Percentiles rank a stretch among this genome's conserved stretches.
phyloP scores from a whole-genome alignment of 2,329 filamentous ascomycete genomes.

The Didymosphaeria variabile region DNA sequence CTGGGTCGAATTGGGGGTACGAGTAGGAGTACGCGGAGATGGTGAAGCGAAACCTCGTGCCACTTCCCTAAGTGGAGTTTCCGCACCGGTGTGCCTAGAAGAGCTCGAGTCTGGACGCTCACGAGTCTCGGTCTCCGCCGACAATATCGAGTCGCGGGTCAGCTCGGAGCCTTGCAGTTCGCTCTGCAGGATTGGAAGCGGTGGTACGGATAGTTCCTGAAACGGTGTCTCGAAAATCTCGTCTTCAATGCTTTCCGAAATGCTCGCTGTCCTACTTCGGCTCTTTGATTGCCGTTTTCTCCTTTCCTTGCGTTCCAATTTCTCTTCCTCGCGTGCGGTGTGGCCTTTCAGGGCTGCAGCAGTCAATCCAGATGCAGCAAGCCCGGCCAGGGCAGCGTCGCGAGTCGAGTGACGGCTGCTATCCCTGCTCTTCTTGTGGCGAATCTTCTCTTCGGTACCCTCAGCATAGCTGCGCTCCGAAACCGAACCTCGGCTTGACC shows the following conservation, averaged over 20 bases:
- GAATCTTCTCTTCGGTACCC: constrained; percentile 58
- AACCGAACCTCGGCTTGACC: constrained; percentile 61
- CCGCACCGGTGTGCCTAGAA: constrained; percentile 59
- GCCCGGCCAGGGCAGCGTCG: constrained; percentile 64
- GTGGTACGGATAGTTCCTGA: constrained; percentile 67
- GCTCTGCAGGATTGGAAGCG: constrained; percentile 84
- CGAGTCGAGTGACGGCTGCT: constrained; percentile 54
- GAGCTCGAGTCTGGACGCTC: constrained; percentile 71
- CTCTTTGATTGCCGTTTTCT: constrained; percentile 60
- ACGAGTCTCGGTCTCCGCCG: constrained; percentile 73
- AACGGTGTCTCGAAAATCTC: constrained; percentile 55
- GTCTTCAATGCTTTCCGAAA: constrained; percentile 64
- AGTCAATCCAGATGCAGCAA: constrained; percentile 66
- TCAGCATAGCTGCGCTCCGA: constrained; percentile 55
- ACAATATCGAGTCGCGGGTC: constrained; percentile 86
- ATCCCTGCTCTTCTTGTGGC: constrained; percentile 64
- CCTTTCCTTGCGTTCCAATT: constrained; percentile 54
- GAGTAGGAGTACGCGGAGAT: constrained; percentile 69
- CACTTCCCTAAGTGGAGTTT: constrained; percentile 70
- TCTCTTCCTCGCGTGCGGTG: constrained; percentile 66
- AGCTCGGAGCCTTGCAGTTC: constrained; percentile 86
- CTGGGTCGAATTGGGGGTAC: constrained; percentile 65
- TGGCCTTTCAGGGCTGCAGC: constrained; percentile 70
- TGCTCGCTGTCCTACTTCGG: constrained; percentile 61
- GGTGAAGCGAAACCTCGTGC: constrained; percentile 68